Evolutionary conservation across 345 rosid species (phyloP), one percentile per base, ranked within the genome.

Genomic region (Schrenkiella parvula): DNA sequence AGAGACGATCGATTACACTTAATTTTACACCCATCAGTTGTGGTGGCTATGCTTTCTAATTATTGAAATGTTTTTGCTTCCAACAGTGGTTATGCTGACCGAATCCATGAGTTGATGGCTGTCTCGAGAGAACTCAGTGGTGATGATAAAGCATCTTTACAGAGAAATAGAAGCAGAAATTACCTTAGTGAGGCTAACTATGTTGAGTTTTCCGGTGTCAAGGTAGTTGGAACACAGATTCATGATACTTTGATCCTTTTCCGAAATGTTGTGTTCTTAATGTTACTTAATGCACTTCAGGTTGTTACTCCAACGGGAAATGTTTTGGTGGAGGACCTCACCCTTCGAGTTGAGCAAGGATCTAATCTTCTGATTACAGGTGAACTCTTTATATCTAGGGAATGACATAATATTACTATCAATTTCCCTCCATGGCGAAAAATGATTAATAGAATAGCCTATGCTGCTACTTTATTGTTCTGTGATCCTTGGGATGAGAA

Each of bases 331-430:
- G 81, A 92, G 82, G 91, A 92, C 83, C 87, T 95, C 78, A 84
- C 82, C 71, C 86, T 95, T 72, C 89, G 78, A 83, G 89, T 95
- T 75, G 92, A 88, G 78, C 80, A 93, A 53, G 97, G 99, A 64
- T 92, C 97, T 66, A 95, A 95, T 83, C 91, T 95, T 63, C 78
- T 95, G 84, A 95, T 95, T 71, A 95, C 99, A 87, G 99, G 99
- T 95, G 80, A 53, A n/a, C 56, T 2, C 70, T 73, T 21, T 47
- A 37, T 29, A 53, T 37, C 43, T 64, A 63, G 52, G 37, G 71
- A 57, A 15, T 43, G 38, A 14, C 61, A 47, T 57, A 55, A 23
- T 28, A 55, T 47, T 46, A 35, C 34, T 58, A 39, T 38, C 28
- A 31, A 37, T 37, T 37, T 31, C 55, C 21, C 31, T 46, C 8